phyloP scores from a whole-genome alignment of 495 filamentous ascomycete species.

The Penicillium turbatum region DNA sequence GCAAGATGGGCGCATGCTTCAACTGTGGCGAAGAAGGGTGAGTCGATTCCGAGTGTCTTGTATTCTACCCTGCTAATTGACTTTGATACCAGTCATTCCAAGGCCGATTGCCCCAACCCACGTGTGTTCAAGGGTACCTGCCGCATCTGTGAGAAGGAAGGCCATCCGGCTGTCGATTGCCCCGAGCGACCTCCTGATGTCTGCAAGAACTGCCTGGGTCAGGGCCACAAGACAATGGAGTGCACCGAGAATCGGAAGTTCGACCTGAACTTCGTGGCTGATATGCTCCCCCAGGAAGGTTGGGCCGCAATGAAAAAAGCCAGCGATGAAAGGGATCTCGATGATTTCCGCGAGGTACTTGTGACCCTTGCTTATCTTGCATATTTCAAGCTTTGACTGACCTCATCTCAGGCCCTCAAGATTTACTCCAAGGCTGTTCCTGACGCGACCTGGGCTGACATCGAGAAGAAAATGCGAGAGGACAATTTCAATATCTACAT shows the following conservation, averaged over 20 bases:
- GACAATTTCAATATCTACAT: constrained; percentile 62
- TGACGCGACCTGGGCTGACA: constrained; percentile 58
- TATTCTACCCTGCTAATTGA: not conserved
- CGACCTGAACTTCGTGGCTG: constrained; percentile 55
- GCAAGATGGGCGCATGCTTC: constrained; percentile 10
- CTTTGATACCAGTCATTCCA: constrained; percentile 36
- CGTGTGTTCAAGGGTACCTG: constrained; percentile 68
- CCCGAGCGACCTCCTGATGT: constrained; percentile 56
- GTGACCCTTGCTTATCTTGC: not conserved
- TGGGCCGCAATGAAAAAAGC: constrained; percentile 66
- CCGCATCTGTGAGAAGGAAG: constrained; percentile 64
- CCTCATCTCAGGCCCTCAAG: constrained; percentile 48
- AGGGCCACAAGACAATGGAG: constrained; percentile 61
- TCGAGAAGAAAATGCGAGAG: constrained; percentile 70
- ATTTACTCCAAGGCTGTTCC: constrained; percentile 72
- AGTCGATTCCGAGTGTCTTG: not conserved
- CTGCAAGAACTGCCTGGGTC: constrained; percentile 70
- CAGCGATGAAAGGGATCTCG: constrained; percentile 60
- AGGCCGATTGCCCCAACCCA: constrained; percentile 64
- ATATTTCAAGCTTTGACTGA: constrained; percentile 15
- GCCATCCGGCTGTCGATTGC: constrained; percentile 68
- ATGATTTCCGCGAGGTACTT: constrained; percentile 64
- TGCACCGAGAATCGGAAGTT: constrained; percentile 70
- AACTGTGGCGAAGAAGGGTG: constrained; percentile 20
- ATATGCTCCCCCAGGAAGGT: constrained; percentile 58